These are phyloP conservation scores for Boletus smithii DNA, from an alignment of 1,284 basidiomycete genomes.

Conservation along the genomic window DNA sequence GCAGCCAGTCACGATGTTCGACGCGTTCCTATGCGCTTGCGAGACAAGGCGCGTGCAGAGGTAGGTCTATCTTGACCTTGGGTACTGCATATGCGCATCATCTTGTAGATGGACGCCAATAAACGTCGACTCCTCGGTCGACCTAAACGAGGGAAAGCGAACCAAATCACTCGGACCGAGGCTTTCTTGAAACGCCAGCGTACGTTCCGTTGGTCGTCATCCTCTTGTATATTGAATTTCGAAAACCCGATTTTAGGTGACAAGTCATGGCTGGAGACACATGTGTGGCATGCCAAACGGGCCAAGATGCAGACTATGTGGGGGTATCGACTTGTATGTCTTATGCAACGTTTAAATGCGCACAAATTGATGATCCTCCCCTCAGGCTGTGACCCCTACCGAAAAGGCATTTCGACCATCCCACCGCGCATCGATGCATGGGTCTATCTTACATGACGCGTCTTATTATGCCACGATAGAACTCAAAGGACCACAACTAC, in stretches of 20 bases:
- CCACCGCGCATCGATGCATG: conserved; percentile 80
- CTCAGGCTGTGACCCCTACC: conserved; percentile 73
- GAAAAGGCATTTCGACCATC: conserved; percentile 89
- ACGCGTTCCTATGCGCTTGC: conserved; percentile 78
- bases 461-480: conserved; percentile 81
- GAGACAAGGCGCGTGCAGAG: conserved; percentile 78
- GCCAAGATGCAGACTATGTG: conserved; percentile 90
- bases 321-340: conserved; percentile 77
- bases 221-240: background rate
- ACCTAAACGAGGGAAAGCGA: conserved; percentile 58
- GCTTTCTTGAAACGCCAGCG: conserved; percentile 65
- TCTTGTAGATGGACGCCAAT: conserved; percentile 70
- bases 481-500: conserved; percentile 57
- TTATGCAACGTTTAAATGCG: background rate
- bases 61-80: conserved; percentile 39
- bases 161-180: conserved; percentile 48
- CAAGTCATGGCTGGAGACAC: conserved; percentile 90
- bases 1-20: conserved; percentile 92
- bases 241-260: conserved; percentile 45
- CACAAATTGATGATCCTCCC: background rate
- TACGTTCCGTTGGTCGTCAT: conserved; percentile 32
- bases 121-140: conserved; percentile 55
- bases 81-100: conserved; percentile 5
- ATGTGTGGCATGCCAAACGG: conserved; percentile 91
- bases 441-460: conserved; percentile 82